phyloP scores from a whole-genome alignment of 352 stramenopile species.

The Globisporangium solare region DNA sequence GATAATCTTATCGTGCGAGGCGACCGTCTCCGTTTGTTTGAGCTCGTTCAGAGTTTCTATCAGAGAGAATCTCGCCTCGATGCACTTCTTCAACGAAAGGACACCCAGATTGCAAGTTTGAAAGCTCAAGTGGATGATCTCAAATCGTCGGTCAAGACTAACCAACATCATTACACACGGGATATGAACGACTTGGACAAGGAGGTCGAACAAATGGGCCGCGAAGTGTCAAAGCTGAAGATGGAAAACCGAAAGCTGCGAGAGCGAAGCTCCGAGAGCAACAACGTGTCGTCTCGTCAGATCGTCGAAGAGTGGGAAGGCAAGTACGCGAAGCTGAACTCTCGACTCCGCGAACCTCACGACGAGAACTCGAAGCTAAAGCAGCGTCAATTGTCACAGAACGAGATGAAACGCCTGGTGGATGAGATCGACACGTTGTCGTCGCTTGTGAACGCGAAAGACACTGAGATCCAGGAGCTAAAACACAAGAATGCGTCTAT shows the following conservation, averaged over 20 bases:
- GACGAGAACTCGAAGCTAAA: slow-evolving; percentile 52
- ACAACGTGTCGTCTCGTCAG: slow-evolving; percentile 7
- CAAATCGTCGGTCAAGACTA: slow-evolving; percentile 4
- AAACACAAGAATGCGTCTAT: slow-evolving; percentile 13
- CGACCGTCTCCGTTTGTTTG: slow-evolving; percentile 29
- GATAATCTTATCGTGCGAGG: slow-evolving; percentile 20
- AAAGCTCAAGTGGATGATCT: slow-evolving; percentile 24
- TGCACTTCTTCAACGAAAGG: slow-evolving; percentile 36
- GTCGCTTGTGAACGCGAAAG: slow-evolving; percentile 42
- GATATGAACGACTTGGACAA: slow-evolving; percentile 16
- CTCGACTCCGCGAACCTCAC: slow-evolving; percentile 40
- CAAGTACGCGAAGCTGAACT: slow-evolving; percentile 41
- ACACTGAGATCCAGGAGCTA: slow-evolving; percentile 41
- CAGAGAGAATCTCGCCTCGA: slow-evolving; percentile 40
- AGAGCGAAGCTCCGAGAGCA: slow-evolving; percentile 12
- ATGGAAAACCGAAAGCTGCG: slow-evolving; percentile 48
- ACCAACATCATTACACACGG: slow-evolving; percentile 11
- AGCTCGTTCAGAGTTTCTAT: slow-evolving; percentile 36
- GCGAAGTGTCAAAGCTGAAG: slow-evolving; percentile 43
- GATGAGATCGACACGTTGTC: slow-evolving; percentile 51
- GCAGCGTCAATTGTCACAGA: slow-evolving; percentile 31
- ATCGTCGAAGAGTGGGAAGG: slow-evolving; percentile 27
- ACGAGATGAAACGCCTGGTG: slow-evolving; percentile 39
- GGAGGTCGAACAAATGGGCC: slow-evolving; percentile 28
- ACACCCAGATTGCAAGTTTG: slow-evolving; percentile 37